Base-by-base conservation (phyloP, 2,329 filamentous ascomycete species). In the Penicillium corylophilum region DNA sequence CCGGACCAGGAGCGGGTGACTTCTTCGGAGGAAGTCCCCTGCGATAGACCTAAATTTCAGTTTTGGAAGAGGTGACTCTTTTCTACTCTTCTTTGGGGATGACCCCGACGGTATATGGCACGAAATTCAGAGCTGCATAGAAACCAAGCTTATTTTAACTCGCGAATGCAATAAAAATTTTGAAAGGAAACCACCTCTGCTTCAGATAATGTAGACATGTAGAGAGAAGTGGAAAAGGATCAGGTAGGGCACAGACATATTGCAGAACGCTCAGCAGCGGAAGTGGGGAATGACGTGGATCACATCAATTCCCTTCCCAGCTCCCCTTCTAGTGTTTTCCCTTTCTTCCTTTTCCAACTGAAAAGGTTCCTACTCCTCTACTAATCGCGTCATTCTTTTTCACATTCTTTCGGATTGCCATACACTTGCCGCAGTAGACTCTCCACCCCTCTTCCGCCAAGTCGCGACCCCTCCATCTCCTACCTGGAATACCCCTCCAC, bases 21-120 rank as follows among this genome's bases (percentile, higher is more conserved):
- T 69, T 74, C 45, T 73, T 74, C 53, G 62, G 67, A 8, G 72
- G 68, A 10, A 74, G 72, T 53, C 72, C 71, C 2, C 50, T 74
- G 50, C 63, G 70, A 59, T 74, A 64, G 51, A 54, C 29, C 20
- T 38, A 29, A 12, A 20, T 40, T 28, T 42, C 15, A 20, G 24
- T 33, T 38, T 26, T 44, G n/a, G 26, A 40, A 26, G 22, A 22
- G 29, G 29, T 28, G 6, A 16, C 36, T 40, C 42, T 45, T 36
- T 24, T 38, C 20, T 24, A 33, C 12, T 20, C 39, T 26, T 46
- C 33, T 51, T 44, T 33, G 24, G 31, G 12, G 38, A 47, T 33
- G 26, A n/a, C 33, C 44, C 18, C 23, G 15, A 26, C 36, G n/a
- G 35, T 20, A 46, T 36, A 38, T 29, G 22, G 16, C 29, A 54